Evolutionary conservation across 345 rosid genomes (phyloP).

Genomic region (Atalantia buxifolia): DNA sequence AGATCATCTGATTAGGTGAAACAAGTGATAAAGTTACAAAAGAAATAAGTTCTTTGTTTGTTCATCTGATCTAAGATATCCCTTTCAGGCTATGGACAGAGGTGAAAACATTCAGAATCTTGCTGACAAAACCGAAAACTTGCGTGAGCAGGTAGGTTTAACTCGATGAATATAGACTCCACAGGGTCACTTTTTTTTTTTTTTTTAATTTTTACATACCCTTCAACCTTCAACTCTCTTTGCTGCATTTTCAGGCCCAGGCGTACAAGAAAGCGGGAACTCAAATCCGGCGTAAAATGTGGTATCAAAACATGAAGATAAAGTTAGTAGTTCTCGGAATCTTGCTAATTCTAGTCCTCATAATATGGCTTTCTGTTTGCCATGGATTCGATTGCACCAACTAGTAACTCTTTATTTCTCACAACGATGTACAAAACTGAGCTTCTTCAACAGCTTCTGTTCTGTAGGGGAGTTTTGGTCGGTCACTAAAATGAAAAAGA

Average conservation of each 20-base stretch:
- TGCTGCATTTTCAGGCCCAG: conserved; percentile 54
- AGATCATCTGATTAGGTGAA: neutral
- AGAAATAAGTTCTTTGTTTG: neutral
- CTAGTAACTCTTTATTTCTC: conserved; percentile 11
- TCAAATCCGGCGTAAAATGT: conserved; percentile 74
- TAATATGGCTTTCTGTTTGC: conserved; percentile 86
- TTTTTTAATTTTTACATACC: neutral
- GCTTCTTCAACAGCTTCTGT: neutral
- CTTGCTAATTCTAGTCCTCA: conserved; percentile 61
- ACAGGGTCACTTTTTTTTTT: neutral
- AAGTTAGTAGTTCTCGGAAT: conserved; percentile 84
- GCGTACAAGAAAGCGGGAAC: conserved; percentile 64
- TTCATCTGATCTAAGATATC: conserved; percentile 1
- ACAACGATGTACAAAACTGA: neutral
- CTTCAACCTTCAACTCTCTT: neutral
- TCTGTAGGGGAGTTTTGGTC: conserved; percentile 5
- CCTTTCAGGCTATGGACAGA: conserved; percentile 70
- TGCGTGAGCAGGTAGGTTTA: conserved; percentile 64
- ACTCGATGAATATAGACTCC: neutral
- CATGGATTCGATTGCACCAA: conserved; percentile 83
- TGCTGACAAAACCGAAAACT: conserved; percentile 70
- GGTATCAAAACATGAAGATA: conserved; percentile 99
- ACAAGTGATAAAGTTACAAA: neutral
- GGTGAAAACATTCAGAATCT: conserved; percentile 73
- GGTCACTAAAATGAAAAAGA: neutral